Base-by-base conservation (phyloP, 2,329 filamentous ascomycete species). In the Paraphoma sp. region DNA sequence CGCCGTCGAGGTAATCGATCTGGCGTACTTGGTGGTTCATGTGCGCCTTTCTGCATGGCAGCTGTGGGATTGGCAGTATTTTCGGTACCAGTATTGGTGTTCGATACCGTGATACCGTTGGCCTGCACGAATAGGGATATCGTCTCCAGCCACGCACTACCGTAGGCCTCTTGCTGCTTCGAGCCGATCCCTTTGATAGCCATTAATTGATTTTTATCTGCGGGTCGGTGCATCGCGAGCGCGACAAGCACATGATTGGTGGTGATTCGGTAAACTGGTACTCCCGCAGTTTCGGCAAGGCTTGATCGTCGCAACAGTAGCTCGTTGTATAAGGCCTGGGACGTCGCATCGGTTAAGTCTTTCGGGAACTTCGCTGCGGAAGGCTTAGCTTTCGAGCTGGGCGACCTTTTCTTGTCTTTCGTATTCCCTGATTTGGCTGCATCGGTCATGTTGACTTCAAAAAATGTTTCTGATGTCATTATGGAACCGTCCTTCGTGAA, bases 171-270 rank as follows among this genome's bases (percentile, higher is more conserved):
- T 36, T 57, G 45, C 7, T 59, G 49, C 4, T 47, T 17, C 16
- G 56, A 49, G 4, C 71, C 70, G 10, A 76, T 60, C 1, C 71
- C 73, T 33, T 66, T 66, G 12, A 76, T 51, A 11, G 54, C 29
- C 6, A 68, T 53, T 17, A 77, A 41, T 2, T 60, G 48, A 1
- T 60, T 56, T 7, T 62, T 53, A 12, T 63, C 49, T 1, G 47
- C 31, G 6, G 74, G 74, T 5, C 66, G 64, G 16, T 56, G 48
- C 16, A 48, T 50, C 5, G 73, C 74, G 6, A 77, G 59, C 1
- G 54, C 41, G 10, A 54, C 31, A 11, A 77, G 70, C 1, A 68
- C 50, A 6, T 41, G n/a, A 31, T 75, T 65, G 1, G 48, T 49
- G 2, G 68, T 61, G 44, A 77, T 54, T 1, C 51, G 45, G 29